phyloP scores from a whole-genome alignment of 2,329 filamentous ascomycete species.

The Xylaria sp. region DNA sequence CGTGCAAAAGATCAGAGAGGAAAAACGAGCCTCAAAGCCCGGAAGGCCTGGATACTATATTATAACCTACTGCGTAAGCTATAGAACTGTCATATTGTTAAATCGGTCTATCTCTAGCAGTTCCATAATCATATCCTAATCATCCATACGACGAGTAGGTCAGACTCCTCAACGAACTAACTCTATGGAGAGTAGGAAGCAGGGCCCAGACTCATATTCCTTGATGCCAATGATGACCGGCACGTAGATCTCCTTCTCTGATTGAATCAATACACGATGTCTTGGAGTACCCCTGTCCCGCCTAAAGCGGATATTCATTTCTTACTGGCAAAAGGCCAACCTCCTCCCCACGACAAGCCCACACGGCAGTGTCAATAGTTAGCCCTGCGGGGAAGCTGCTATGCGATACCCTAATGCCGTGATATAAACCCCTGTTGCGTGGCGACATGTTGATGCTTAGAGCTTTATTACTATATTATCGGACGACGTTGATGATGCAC shows the following conservation, averaged over 20 bases:
- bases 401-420: slow-evolving; percentile 14
- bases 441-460: slow-evolving; percentile 4
- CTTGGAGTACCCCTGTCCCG: slow-evolving; percentile 40
- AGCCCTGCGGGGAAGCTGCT: slow-evolving; percentile 36
- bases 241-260: slow-evolving; percentile 41
- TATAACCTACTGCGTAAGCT: slow-evolving; percentile 1
- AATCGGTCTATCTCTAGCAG: neutral
- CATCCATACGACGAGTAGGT: slow-evolving; percentile 23
- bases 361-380: slow-evolving; percentile 40
- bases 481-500: neutral
- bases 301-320: slow-evolving; percentile 45
- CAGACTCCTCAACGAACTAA: slow-evolving; percentile 1
- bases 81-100: slow-evolving; percentile 5
- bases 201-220: slow-evolving; percentile 22
- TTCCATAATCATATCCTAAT: slow-evolving; percentile 22
- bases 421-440: slow-evolving; percentile 1
- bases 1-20: slow-evolving; percentile 2
- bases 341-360: slow-evolving; percentile 29
- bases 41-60: slow-evolving; percentile 11
- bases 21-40: neutral
- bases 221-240: slow-evolving; percentile 35
- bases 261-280: slow-evolving; percentile 36
- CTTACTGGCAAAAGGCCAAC: slow-evolving; percentile 41
- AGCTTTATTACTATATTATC: neutral
- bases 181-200: slow-evolving; percentile 5